phyloP scores from a whole-genome alignment of 1,139 yeast species.

The Magnusiomyces fungicola region DNA sequence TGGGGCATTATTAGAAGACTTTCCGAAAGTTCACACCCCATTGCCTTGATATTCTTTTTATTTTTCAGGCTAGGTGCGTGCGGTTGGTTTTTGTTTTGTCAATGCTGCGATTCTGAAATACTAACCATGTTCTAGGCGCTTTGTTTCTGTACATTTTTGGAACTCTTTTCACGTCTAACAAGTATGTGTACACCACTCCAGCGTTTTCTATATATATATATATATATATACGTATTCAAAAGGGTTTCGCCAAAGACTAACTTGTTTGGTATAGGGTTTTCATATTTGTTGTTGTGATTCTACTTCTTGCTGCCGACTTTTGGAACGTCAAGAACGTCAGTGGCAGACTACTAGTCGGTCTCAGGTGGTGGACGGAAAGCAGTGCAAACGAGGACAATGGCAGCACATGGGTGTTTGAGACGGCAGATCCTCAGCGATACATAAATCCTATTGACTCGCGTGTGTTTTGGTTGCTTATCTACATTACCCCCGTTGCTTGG shows the following conservation, averaged over 20 bases:
- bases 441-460: conserved; percentile 89
- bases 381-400: conserved; percentile 38
- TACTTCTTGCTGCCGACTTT: conserved; percentile 79
- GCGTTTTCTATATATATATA: neutral
- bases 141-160: conserved; percentile 65
- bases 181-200: conserved; percentile 32
- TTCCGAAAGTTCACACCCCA: conserved; percentile 71
- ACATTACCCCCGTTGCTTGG: conserved; percentile 75
- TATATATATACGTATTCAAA: too few relatives aligned
- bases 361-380: conserved; percentile 83
- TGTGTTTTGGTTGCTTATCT: conserved; percentile 76
- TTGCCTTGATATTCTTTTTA: conserved; percentile 60
- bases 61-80: conserved; percentile 47
- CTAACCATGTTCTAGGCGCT: conserved; percentile 35
- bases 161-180: conserved; percentile 53
- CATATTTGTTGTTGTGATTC: conserved; percentile 68
- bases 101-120: conserved; percentile 4
- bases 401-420: conserved; percentile 83
- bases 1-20: conserved; percentile 35
- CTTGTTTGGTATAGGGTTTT: conserved; percentile 41
- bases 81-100: neutral
- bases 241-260: neutral
- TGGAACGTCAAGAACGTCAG: conserved; percentile 91
- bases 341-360: conserved; percentile 82
- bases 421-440: conserved; percentile 72